phyloP scores from a whole-genome alignment of 2,329 filamentous ascomycete species.

The Arthrobotrys conoides region DNA sequence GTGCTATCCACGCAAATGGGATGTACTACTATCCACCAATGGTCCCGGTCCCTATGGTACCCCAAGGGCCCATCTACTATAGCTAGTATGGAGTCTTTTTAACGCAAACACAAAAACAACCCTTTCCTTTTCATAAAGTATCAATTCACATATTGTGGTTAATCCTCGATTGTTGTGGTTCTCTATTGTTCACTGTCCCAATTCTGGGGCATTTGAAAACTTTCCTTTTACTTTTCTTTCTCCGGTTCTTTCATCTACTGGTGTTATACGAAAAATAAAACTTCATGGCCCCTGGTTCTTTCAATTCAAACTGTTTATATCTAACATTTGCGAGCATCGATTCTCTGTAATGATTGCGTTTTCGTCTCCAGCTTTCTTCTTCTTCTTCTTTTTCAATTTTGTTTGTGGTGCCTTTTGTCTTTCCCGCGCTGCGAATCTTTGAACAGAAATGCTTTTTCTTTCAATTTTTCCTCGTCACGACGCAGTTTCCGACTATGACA shows the following conservation, averaged over 20 bases:
- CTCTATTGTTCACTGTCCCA: constrained; percentile 5
- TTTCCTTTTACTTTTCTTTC: constrained; percentile 28
- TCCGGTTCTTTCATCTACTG: constrained; percentile 42
- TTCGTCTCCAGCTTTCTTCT: constrained; percentile 21
- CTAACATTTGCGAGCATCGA: constrained; percentile 54
- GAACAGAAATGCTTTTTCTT: not conserved
- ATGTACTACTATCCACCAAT: constrained; percentile 79
- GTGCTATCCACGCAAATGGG: constrained; percentile 64
- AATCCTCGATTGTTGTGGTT: constrained; percentile 23
- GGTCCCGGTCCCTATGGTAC: constrained; percentile 70
- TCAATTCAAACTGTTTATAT: constrained; percentile 38
- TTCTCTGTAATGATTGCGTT: constrained; percentile 48
- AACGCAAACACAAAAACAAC: not conserved
- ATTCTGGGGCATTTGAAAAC: constrained; percentile 10
- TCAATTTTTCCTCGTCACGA: constrained; percentile 12
- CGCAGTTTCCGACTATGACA: constrained; percentile 11
- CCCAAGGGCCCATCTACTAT: constrained; percentile 74
- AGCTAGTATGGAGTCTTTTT: constrained; percentile 13
- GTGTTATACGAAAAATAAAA: constrained; percentile 54
- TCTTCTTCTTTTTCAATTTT: not conserved
- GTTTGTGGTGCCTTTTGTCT: not conserved
- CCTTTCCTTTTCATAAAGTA: constrained; percentile 34
- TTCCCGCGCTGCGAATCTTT: constrained; percentile 19
- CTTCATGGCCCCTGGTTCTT: constrained; percentile 32
- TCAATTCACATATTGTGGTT: constrained; percentile 22